Conservation (phyloP, 495 filamentous ascomycete species). For the Xylaria palmicola region DNA sequence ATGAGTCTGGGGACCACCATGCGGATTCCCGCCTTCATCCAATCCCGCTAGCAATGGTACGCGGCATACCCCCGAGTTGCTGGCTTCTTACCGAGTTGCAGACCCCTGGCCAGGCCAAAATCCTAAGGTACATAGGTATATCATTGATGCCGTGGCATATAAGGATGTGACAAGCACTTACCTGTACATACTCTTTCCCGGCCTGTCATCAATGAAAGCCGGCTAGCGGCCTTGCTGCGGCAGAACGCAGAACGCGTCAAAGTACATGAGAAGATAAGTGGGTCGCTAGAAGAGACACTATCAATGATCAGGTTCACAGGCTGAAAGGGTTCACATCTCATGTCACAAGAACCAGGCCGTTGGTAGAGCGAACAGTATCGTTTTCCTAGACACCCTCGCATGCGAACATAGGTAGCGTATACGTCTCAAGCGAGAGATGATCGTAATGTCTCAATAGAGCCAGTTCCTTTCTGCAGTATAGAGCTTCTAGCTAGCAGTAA, state of each 20-base stretch:
- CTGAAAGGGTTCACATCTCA: background rate
- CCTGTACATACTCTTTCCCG: background rate
- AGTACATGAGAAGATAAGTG: constrained; percentile 4
- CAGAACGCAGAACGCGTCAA: too few species aligned
- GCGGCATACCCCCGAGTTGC: background rate
- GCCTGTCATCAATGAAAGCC: background rate
- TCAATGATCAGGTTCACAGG: background rate
- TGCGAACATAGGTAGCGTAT: background rate
- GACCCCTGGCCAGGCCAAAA: background rate
- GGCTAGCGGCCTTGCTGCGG: constrained; percentile 13
- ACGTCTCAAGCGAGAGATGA: background rate
- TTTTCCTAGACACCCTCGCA: background rate
- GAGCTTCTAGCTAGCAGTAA: background rate
- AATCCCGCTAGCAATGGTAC: background rate
- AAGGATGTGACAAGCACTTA: background rate
- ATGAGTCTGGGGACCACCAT: background rate
- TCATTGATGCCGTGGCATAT: background rate
- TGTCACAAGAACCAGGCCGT: background rate
- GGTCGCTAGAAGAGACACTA: background rate
- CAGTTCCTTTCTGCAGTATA: background rate
- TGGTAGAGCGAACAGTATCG: background rate
- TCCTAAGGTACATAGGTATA: background rate
- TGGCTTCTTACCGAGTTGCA: background rate
- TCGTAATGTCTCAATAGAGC: background rate
- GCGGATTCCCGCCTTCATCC: background rate